phyloP scores from a whole-genome alignment of 805 yeast genomes.

The Ogataea ramenticola region DNA sequence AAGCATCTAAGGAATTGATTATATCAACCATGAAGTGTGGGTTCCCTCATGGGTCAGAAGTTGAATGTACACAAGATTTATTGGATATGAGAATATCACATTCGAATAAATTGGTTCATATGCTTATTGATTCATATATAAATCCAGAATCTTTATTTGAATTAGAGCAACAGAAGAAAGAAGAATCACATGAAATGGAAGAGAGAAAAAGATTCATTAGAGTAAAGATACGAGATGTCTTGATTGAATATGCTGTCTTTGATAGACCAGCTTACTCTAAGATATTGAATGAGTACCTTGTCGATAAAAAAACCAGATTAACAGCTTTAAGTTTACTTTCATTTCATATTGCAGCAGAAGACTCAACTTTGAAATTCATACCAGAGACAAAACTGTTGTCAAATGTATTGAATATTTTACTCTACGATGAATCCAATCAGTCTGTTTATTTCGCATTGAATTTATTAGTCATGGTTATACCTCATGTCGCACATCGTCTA shows the following conservation, averaged over 20 bases:
- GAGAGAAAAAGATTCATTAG: constrained; percentile 45
- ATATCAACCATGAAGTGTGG: background rate
- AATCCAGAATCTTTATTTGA: constrained; percentile 3
- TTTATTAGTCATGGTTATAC: constrained; percentile 29
- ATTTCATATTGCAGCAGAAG: constrained; percentile 7
- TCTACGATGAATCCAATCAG: constrained; percentile 34
- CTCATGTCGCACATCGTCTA: constrained; percentile 24
- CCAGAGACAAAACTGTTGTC: constrained; percentile 29
- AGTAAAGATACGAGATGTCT: constrained; percentile 33
- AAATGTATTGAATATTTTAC: constrained; percentile 29
- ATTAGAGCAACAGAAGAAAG: constrained; percentile 10
- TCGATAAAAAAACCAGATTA: constrained; percentile 27
- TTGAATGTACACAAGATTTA: constrained; percentile 1
- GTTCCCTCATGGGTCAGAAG: background rate
- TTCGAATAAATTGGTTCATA: constrained; percentile 12
- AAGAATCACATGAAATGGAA: constrained; percentile 27
- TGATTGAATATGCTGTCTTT: constrained; percentile 35
- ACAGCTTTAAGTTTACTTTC: constrained; percentile 32
- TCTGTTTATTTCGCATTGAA: constrained; percentile 28
- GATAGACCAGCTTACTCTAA: constrained; percentile 30
- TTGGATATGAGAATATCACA: constrained; percentile 4
- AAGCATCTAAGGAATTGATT: constrained; percentile 2
- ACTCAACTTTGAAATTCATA: constrained; percentile 22
- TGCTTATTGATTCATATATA: constrained; percentile 16
- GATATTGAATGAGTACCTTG: constrained; percentile 29